Percentiles rank a stretch among this genome's conserved stretches.
These are phyloP conservation scores for Filobasidium uniguttulatum DNA, from an alignment of 1,284 basidiomycete species.

Conservation along the genomic window DNA sequence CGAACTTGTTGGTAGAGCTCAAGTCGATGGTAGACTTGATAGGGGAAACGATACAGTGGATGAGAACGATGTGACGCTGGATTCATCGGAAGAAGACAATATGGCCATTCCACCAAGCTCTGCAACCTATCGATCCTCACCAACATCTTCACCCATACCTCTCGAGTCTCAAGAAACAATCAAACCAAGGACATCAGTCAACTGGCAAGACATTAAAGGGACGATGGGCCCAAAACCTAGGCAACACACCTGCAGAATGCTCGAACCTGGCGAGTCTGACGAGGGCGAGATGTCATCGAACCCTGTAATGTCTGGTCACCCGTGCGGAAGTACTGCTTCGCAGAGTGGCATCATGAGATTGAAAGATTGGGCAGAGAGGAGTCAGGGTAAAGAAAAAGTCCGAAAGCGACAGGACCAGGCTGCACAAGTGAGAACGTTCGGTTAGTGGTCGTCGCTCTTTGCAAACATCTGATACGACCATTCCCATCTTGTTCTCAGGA, in stretches of 20 bases:
- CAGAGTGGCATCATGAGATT: too few relatives aligned
- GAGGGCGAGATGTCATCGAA: constrained; percentile 1
- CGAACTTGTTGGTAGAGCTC: too few relatives aligned
- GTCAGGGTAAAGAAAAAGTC: not conserved
- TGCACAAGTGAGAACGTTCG: not conserved
- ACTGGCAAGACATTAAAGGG: not conserved
- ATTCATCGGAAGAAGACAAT: too few relatives aligned
- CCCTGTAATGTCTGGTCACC: not conserved
- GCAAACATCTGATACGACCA: not conserved
- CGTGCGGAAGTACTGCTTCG: too few relatives aligned
- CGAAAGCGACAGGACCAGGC: not conserved
- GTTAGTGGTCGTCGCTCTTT: not conserved
- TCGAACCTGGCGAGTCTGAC: constrained; percentile 5
- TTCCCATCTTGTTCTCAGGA: not conserved
- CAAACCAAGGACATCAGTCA: too few relatives aligned
- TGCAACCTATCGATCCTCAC: too few relatives aligned
- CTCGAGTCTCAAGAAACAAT: too few relatives aligned
- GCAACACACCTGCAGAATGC: not conserved
- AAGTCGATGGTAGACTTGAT: too few relatives aligned
- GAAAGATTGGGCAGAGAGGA: not conserved
- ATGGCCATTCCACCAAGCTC: too few relatives aligned
- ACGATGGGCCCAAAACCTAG: not conserved
- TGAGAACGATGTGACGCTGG: too few relatives aligned
- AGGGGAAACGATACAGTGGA: too few relatives aligned
- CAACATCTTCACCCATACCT: too few relatives aligned